These are phyloP conservation scores for Setaria italica DNA, from an alignment of 202 grass and related monocot genomes.

Conservation along the genomic window DNA sequence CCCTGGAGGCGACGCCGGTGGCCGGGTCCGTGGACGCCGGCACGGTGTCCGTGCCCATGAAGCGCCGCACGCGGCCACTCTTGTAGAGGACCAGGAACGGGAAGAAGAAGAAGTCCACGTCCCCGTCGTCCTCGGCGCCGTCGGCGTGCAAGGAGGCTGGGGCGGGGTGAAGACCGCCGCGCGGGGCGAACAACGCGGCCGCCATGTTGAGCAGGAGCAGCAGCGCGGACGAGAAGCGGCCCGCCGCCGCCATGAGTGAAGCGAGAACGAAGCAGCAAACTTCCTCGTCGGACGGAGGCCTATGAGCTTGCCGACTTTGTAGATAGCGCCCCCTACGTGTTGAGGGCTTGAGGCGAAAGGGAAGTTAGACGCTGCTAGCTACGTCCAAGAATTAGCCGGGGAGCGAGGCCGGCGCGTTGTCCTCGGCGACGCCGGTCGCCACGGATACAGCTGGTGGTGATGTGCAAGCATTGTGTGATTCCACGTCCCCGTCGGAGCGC, in stretches of 20 bases:
- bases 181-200: slow-evolving; percentile 20
- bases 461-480: background rate
- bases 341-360: too few species aligned
- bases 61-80: slow-evolving; percentile 63
- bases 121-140: background rate
- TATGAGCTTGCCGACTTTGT: too few species aligned
- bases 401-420: background rate
- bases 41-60: slow-evolving; percentile 63
- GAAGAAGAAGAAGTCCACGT: slow-evolving; percentile 51
- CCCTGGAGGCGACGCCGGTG: slow-evolving; percentile 57
- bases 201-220: slow-evolving; percentile 48
- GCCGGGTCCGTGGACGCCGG: slow-evolving; percentile 42
- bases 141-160: background rate
- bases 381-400: background rate
- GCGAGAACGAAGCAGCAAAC: background rate
- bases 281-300: background rate
- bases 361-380: background rate
- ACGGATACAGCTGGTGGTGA: background rate
- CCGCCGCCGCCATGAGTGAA: slow-evolving; percentile 8
- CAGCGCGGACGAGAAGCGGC: slow-evolving; percentile 34
- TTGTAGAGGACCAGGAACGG: slow-evolving; percentile 56
- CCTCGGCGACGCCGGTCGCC: background rate
- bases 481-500: background rate
- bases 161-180: background rate
- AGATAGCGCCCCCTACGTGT: background rate